Percentiles rank a stretch among this genome's conserved stretches.
These are phyloP conservation scores for Phaffomyces thermotolerans DNA, from an alignment of 805 yeast genomes.

Conservation along the genomic window DNA sequence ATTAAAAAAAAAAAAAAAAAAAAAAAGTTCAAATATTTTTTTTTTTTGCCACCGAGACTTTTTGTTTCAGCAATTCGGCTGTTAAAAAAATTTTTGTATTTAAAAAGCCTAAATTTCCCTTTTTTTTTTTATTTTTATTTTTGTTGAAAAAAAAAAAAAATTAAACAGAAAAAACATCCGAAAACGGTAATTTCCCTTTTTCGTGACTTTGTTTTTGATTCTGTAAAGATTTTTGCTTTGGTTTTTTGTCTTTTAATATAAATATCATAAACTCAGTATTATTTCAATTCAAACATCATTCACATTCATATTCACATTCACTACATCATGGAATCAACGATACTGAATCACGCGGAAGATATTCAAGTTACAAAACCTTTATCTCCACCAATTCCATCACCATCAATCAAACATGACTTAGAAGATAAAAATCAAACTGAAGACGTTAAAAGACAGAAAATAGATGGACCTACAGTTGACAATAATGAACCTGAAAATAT, in stretches of 20 bases:
- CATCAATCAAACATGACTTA: slow-evolving; percentile 14
- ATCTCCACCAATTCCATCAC: slow-evolving; percentile 40
- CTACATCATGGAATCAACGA: too few relatives aligned
- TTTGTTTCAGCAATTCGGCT: too few relatives aligned
- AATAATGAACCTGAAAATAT: neutral
- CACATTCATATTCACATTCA: too few relatives aligned
- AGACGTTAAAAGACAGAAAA: slow-evolving; percentile 3
- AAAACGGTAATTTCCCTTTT: neutral
- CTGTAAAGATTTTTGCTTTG: neutral
- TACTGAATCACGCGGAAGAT: neutral
- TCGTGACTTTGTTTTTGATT: too few relatives aligned
- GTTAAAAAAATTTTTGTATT: neutral
- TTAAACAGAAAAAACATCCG: too few relatives aligned
- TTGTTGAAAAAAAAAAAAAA: neutral
- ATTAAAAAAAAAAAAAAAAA: too few relatives aligned
- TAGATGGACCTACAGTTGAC: neutral
- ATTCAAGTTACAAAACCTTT: slow-evolving; percentile 28
- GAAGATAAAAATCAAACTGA: slow-evolving; percentile 4
- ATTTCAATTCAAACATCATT: too few relatives aligned
- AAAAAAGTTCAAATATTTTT: too few relatives aligned
- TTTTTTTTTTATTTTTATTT: neutral
- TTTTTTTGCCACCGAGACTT: neutral
- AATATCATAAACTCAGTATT: too few relatives aligned
- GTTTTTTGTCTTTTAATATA: too few relatives aligned
- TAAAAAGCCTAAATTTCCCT: neutral